A percentile compares a stretch with the other conserved stretches of the same genome.
Conservation (phyloP, 2,329 filamentous ascomycete genomes). For the Domatiomyces globalis region DNA sequence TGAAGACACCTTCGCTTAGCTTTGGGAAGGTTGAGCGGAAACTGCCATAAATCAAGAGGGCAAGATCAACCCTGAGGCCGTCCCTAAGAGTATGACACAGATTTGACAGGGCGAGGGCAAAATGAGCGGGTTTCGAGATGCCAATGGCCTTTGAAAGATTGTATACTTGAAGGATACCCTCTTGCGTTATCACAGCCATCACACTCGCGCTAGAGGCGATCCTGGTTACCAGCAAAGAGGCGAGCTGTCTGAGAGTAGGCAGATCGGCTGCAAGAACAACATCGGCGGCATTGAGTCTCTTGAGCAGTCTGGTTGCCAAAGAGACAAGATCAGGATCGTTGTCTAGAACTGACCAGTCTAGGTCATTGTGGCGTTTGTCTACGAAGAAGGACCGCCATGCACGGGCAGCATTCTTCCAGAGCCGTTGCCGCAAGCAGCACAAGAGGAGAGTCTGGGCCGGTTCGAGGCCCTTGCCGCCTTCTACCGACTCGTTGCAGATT, state of each 20-base stretch:
- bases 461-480: slow-evolving; percentile 15
- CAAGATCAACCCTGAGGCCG: slow-evolving; percentile 6
- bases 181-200: slow-evolving; percentile 11
- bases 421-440: slow-evolving; percentile 19
- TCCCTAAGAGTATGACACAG: slow-evolving; percentile 17
- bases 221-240: background rate
- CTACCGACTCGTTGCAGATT: slow-evolving; percentile 30
- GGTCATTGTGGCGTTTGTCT: background rate
- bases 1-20: slow-evolving; percentile 1
- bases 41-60: slow-evolving; percentile 28
- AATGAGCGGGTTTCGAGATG: background rate
- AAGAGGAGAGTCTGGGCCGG: slow-evolving; percentile 23
- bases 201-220: slow-evolving; percentile 8
- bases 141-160: slow-evolving; percentile 15
- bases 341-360: background rate
- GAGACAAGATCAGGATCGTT: slow-evolving; percentile 10
- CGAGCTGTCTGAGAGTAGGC: slow-evolving; percentile 8
- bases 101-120: background rate
- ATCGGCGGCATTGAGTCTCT: slow-evolving; percentile 10
- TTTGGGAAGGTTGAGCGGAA: slow-evolving; percentile 20
- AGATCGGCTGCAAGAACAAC: slow-evolving; percentile 1
- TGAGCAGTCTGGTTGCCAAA: slow-evolving; percentile 16
- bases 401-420: slow-evolving; percentile 23
- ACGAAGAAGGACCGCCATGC: slow-evolving; percentile 20
- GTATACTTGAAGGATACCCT: slow-evolving; percentile 10